A percentile compares a stretch with the other conserved stretches of the same genome.
Conservation (phyloP, 2,329 filamentous ascomycete species). For the Didymella pomorum region DNA sequence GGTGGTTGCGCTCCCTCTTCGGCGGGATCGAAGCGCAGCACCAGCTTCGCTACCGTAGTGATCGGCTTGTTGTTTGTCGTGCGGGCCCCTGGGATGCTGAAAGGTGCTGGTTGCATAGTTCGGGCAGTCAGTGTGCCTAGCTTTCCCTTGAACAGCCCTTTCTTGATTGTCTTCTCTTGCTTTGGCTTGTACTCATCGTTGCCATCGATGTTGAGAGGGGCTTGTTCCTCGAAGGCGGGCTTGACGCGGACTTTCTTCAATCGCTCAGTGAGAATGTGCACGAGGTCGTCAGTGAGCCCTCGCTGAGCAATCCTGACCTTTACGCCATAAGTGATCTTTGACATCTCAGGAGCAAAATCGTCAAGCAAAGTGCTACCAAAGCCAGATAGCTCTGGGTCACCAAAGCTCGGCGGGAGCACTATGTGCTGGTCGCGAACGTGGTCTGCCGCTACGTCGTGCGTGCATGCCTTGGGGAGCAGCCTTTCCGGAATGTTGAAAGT, state of each 20-base stretch:
- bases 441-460: slow-evolving; percentile 60
- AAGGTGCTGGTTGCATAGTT: slow-evolving; percentile 64
- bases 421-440: slow-evolving; percentile 65
- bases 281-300: slow-evolving; percentile 49
- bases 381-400: slow-evolving; percentile 63
- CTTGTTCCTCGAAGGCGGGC: slow-evolving; percentile 66
- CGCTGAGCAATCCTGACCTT: slow-evolving; percentile 56
- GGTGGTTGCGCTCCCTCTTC: slow-evolving; percentile 61
- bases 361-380: slow-evolving; percentile 62
- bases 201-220: slow-evolving; percentile 62
- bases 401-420: slow-evolving; percentile 67
- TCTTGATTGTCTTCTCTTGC: slow-evolving; percentile 67
- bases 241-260: slow-evolving; percentile 66
- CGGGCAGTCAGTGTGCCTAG: slow-evolving; percentile 66
- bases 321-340: slow-evolving; percentile 66
- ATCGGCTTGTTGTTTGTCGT: slow-evolving; percentile 52
- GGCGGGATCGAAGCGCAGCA: slow-evolving; percentile 68
- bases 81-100: slow-evolving; percentile 58
- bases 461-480: slow-evolving; percentile 67
- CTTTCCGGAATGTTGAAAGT: slow-evolving; percentile 69
- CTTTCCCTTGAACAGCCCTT: slow-evolving; percentile 66
- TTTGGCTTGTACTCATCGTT: slow-evolving; percentile 62
- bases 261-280: slow-evolving; percentile 59
- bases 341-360: slow-evolving; percentile 70
- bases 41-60: slow-evolving; percentile 63